phyloP scores from a whole-genome alignment of 805 yeast species.

The Candida incommunis region DNA sequence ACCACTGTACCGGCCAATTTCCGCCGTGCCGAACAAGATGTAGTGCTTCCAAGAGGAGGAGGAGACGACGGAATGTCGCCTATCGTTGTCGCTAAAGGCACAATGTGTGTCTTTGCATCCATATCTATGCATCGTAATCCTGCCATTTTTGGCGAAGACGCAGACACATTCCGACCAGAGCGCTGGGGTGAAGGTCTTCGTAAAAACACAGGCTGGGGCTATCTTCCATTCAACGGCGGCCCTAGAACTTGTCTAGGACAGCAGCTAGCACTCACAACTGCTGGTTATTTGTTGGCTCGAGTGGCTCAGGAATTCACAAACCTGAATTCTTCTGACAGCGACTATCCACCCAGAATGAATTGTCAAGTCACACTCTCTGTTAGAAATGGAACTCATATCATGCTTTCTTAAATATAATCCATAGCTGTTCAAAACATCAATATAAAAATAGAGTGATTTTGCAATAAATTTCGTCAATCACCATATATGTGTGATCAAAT shows the following conservation, averaged over 20 bases:
- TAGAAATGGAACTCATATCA: background rate
- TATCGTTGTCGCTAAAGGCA: constrained; percentile 24
- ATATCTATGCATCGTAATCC: constrained; percentile 25
- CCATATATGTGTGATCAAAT: background rate
- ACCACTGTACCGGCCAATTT: constrained; percentile 32
- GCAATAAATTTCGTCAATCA: no score
- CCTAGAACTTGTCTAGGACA: constrained; percentile 35
- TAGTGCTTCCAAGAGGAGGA: constrained; percentile 33
- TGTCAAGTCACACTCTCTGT: background rate
- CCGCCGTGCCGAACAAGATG: constrained; percentile 26
- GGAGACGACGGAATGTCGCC: constrained; percentile 23
- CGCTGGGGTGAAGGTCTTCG: constrained; percentile 26
- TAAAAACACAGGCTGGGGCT: constrained; percentile 29
- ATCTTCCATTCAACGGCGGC: constrained; percentile 32
- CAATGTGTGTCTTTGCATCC: constrained; percentile 22
- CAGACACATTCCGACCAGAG: constrained; percentile 26
- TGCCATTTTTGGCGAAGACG: constrained; percentile 26
- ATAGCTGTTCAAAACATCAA: background rate
- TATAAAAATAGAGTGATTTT: no score
- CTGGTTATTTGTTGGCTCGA: constrained; percentile 28
- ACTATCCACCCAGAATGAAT: background rate
- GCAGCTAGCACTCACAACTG: constrained; percentile 34
- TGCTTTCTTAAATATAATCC: background rate
- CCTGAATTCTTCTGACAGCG: background rate
- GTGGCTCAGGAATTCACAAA: constrained; percentile 19